Evolutionary conservation across 2,329 filamentous ascomycete genomes (phyloP).

Genomic region (Parastagonospora nodorum): DNA sequence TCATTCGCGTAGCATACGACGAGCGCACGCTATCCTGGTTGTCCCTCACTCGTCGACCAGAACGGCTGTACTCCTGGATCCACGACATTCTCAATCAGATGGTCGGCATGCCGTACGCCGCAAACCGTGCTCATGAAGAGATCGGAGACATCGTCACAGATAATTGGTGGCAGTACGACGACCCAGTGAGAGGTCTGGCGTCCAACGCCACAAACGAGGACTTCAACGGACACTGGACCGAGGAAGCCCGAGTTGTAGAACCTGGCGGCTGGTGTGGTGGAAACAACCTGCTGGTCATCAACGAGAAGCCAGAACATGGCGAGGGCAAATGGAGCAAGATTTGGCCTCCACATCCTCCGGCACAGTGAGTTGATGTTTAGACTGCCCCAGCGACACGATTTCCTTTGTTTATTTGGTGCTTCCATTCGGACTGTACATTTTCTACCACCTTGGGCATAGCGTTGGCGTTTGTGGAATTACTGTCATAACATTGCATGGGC

Average conservation of each 20-base stretch:
- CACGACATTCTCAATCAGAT: slow-evolving; percentile 64
- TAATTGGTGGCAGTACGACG: slow-evolving; percentile 56
- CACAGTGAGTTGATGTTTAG: slow-evolving; percentile 7
- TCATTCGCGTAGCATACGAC: slow-evolving; percentile 72
- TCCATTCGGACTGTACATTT: slow-evolving; percentile 10
- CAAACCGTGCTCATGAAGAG: slow-evolving; percentile 64
- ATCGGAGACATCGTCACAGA: slow-evolving; percentile 62
- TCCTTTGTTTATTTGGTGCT: slow-evolving; percentile 4
- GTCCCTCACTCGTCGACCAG: slow-evolving; percentile 65
- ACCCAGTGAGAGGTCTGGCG: slow-evolving; percentile 30
- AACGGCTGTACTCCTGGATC: slow-evolving; percentile 65
- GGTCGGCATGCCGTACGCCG: slow-evolving; percentile 62
- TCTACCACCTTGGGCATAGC: slow-evolving; percentile 23
- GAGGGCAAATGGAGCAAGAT: slow-evolving; percentile 42
- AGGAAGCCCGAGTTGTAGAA: slow-evolving; percentile 53
- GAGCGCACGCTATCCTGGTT: slow-evolving; percentile 63
- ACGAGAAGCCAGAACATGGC: slow-evolving; percentile 39
- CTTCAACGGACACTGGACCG: slow-evolving; percentile 31
- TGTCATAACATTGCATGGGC: background rate
- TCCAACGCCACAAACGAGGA: slow-evolving; percentile 30
- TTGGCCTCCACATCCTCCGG: slow-evolving; percentile 26
- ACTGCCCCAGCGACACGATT: slow-evolving; percentile 4
- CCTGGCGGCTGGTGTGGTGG: slow-evolving; percentile 63
- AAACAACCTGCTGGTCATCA: slow-evolving; percentile 58
- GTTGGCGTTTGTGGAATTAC: slow-evolving; percentile 17